Evolutionary conservation across 768 basidiomycete species (phyloP).

Genomic region (Pulveroboletus ravenelii): DNA sequence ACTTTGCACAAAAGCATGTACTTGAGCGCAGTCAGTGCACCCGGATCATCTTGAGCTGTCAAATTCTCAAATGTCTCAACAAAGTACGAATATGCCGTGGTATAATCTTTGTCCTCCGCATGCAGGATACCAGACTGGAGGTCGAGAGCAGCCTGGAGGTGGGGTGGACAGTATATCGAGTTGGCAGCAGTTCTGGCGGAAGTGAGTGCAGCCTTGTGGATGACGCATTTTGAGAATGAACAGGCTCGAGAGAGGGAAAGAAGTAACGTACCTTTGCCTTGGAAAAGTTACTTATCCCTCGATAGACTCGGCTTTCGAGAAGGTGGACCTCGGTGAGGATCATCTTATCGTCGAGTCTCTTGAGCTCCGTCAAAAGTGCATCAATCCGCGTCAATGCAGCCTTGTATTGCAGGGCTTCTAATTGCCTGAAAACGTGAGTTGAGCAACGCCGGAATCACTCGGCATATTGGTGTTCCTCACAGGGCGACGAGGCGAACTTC

Average conservation of each 20-base stretch:
- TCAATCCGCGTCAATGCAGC: conserved; percentile 81
- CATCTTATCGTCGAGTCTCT: conserved; percentile 94
- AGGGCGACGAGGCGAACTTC: conserved; percentile 83
- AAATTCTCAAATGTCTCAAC: conserved; percentile 94
- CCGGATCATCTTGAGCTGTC: conserved; percentile 67
- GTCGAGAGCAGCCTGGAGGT: conserved; percentile 57
- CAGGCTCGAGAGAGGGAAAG: background rate
- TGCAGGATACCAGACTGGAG: conserved; percentile 79
- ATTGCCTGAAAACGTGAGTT: conserved; percentile 42
- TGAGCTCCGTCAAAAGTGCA: conserved; percentile 83
- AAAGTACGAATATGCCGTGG: conserved; percentile 95
- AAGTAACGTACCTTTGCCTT: conserved; percentile 71
- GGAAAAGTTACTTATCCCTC: conserved; percentile 82
- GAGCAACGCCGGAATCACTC: background rate
- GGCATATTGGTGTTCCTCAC: conserved; percentile 32
- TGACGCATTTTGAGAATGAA: background rate
- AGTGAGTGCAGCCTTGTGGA: conserved; percentile 70
- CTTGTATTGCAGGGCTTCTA: conserved; percentile 73
- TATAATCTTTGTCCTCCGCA: conserved; percentile 97
- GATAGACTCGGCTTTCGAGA: conserved; percentile 86
- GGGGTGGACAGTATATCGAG: conserved; percentile 87
- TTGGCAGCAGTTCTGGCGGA: conserved; percentile 92
- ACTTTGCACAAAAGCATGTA: conserved; percentile 99
- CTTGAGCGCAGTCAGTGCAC: conserved; percentile 81
- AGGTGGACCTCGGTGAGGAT: conserved; percentile 96